Evolutionary conservation across 106 monocot species (phyloP).

Genomic region (Vanilla planifolia): DNA sequence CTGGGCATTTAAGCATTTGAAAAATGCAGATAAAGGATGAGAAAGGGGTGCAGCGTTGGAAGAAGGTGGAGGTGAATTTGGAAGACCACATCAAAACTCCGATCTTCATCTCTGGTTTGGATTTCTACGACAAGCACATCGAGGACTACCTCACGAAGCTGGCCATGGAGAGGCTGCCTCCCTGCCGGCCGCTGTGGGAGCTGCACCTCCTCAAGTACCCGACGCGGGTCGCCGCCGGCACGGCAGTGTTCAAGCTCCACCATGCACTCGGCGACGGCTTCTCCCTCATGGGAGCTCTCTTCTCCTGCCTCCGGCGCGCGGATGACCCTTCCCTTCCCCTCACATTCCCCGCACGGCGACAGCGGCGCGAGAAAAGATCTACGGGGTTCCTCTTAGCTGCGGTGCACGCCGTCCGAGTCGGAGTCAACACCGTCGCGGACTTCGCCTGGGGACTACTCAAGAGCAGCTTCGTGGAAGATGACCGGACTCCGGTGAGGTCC

Average conservation of each 20-base stretch:
- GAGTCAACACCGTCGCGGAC: slow-evolving; percentile 37
- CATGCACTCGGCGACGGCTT: slow-evolving; percentile 72
- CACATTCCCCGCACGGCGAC: slow-evolving; percentile 39
- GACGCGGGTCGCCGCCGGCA: slow-evolving; percentile 29
- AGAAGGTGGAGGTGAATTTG: slow-evolving; percentile 43
- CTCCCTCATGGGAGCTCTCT: slow-evolving; percentile 67
- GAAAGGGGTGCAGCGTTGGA: slow-evolving; percentile 47
- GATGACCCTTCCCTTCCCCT: slow-evolving; percentile 65
- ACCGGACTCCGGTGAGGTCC: slow-evolving; percentile 43
- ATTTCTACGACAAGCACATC: slow-evolving; percentile 35
- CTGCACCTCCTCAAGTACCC: slow-evolving; percentile 69
- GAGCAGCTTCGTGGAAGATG: slow-evolving; percentile 47
- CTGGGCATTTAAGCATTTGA: too few species aligned
- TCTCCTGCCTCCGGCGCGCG: slow-evolving; percentile 45
- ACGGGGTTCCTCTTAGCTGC: background rate
- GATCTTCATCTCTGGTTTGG: slow-evolving; percentile 34
- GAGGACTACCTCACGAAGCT: slow-evolving; percentile 50
- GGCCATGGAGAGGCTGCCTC: slow-evolving; percentile 23
- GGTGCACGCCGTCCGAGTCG: slow-evolving; percentile 8
- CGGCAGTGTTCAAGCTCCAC: slow-evolving; percentile 69
- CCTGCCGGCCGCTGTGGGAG: slow-evolving; percentile 48
- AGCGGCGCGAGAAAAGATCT: background rate
- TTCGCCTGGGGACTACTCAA: slow-evolving; percentile 55
- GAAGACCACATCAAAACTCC: slow-evolving; percentile 52
- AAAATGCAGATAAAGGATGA: slow-evolving; percentile 41